These are phyloP conservation scores for Collariella sp. DNA, from an alignment of 495 filamentous ascomycete genomes.

Conservation along the genomic window DNA sequence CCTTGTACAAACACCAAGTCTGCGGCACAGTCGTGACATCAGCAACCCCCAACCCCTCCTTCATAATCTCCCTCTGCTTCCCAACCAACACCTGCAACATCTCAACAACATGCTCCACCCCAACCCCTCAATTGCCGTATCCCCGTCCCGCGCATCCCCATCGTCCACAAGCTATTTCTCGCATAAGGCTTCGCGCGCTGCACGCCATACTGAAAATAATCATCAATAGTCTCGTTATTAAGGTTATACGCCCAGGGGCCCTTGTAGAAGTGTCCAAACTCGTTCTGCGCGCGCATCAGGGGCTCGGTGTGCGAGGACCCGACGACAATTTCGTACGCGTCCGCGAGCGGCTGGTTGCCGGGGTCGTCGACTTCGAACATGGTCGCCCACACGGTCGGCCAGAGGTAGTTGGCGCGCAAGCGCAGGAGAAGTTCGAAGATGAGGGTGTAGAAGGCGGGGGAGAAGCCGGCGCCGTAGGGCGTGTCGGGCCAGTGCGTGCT, in stretches of 20 bases:
- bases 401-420: conserved; percentile 64
- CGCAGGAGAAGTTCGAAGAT: conserved; percentile 67
- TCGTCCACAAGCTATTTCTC: conserved; percentile 52
- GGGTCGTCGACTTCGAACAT: conserved; percentile 66
- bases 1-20: conserved; percentile 65
- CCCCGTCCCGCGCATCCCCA: conserved; percentile 69
- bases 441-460: conserved; percentile 54
- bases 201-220: conserved; percentile 60
- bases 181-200: conserved; percentile 57
- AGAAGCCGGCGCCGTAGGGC: conserved; percentile 51
- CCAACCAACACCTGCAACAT: conserved; percentile 52
- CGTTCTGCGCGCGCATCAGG: conserved; percentile 62
- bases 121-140: conserved; percentile 50
- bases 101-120: conserved; percentile 47
- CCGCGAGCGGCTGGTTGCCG: conserved; percentile 56
- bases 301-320: conserved; percentile 68
- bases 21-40: conserved; percentile 54
- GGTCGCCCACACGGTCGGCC: conserved; percentile 62
- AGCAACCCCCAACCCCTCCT: conserved; percentile 42
- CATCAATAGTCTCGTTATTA: conserved; percentile 55
- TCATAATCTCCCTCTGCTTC: conserved; percentile 49
- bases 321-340: conserved; percentile 65
- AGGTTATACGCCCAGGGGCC: conserved; percentile 59
- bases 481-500: conserved; percentile 31
- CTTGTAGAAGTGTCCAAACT: conserved; percentile 51